A percentile compares a stretch with the other conserved stretches of the same genome.
Conservation (phyloP, 2,329 filamentous ascomycete species). For the Bipolaris victoriae region DNA sequence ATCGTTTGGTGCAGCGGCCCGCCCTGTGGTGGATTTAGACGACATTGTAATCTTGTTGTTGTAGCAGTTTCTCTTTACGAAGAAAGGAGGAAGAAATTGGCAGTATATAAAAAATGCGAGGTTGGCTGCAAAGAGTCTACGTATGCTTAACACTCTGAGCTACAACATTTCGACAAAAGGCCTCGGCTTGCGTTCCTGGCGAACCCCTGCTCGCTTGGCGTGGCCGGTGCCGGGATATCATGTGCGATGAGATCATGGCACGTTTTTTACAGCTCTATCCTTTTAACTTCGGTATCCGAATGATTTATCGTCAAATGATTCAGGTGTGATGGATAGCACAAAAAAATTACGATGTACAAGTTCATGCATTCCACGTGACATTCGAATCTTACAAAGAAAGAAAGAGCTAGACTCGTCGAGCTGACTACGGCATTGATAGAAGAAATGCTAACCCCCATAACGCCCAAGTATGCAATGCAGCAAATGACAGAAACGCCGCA, state of each 20-base stretch:
- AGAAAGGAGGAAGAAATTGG: too few species aligned
- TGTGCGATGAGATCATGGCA: constrained; percentile 27
- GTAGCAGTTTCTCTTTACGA: background rate
- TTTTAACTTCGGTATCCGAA: too few species aligned
- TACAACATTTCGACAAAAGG: constrained; percentile 8
- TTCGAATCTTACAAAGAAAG: background rate
- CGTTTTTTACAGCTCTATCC: background rate
- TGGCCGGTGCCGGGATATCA: constrained; percentile 7
- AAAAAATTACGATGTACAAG: background rate
- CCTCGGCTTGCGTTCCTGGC: constrained; percentile 15
- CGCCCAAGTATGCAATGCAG: constrained; percentile 30
- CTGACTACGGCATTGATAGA: background rate
- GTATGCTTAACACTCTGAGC: constrained; percentile 6
- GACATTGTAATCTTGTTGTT: constrained; percentile 2
- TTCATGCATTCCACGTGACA: background rate
- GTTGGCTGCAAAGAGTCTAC: background rate
- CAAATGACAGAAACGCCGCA: constrained; percentile 4
- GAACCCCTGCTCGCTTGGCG: constrained; percentile 17
- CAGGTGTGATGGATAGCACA: background rate
- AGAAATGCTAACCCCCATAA: background rate
- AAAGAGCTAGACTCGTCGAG: background rate
- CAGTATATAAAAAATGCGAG: background rate
- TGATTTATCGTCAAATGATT: background rate
- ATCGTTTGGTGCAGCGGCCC: constrained; percentile 9
- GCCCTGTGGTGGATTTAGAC: constrained; percentile 3